Conservation (phyloP, 73 alveolate genomes). For the Effrenium voratum region DNA sequence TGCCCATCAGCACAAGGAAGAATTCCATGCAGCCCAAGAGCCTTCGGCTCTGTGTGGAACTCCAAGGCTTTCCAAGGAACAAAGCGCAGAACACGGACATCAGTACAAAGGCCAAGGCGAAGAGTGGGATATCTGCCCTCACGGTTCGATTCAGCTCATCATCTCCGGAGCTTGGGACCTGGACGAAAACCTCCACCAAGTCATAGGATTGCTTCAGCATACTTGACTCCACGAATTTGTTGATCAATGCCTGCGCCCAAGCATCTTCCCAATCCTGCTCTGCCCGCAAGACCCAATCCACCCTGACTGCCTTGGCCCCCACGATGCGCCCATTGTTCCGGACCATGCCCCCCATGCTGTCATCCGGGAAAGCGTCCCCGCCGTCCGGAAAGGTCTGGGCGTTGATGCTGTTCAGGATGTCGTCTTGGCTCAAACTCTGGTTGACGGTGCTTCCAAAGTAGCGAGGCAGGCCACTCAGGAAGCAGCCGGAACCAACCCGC, state of each 20-base stretch:
- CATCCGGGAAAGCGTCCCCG: constrained; percentile 40
- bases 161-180: constrained; percentile 45
- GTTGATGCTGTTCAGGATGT: constrained; percentile 33
- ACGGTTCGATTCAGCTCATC: constrained; percentile 84
- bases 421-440: constrained; percentile 40
- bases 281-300: constrained; percentile 23
- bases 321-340: constrained; percentile 24
- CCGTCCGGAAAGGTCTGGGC: constrained; percentile 49
- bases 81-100: constrained; percentile 68
- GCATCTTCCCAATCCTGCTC: neutral
- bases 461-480: constrained; percentile 15
- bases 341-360: constrained; percentile 82
- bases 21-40: constrained; percentile 87
- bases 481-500: neutral
- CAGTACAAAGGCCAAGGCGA: constrained; percentile 70
- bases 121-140: constrained; percentile 81
- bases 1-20: constrained; percentile 47
- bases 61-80: constrained; percentile 26
- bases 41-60: constrained; percentile 73
- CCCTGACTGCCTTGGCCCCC: constrained; percentile 59
- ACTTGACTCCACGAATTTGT: too few species aligned
- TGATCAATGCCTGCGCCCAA: too few species aligned
- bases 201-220: neutral
- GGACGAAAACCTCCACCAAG: constrained; percentile 16
- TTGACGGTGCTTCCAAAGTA: constrained; percentile 53